A percentile compares a stretch with the other conserved stretches of the same genome.
These are phyloP conservation scores for Verticillium albo-atrum DNA, from an alignment of 2,329 filamentous ascomycete species.

Conservation along the genomic window DNA sequence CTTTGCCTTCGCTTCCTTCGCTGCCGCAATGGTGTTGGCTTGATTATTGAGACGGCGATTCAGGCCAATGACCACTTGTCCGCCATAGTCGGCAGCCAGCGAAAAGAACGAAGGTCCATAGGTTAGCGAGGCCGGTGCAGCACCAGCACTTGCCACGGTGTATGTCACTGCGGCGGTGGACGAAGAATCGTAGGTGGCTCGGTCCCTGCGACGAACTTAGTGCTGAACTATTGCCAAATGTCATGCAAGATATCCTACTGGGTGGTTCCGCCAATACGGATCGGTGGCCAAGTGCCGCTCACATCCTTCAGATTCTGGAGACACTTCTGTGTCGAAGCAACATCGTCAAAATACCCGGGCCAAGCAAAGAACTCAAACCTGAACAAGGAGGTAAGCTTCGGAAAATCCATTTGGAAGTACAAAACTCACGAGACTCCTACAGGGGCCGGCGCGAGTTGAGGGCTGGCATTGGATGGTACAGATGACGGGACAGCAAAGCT, in stretches of 20 bases:
- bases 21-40: conserved; percentile 48
- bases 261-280: conserved; percentile 55
- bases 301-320: conserved; percentile 45
- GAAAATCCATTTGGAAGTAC: too few relatives aligned
- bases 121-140: conserved; percentile 44
- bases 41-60: conserved; percentile 49
- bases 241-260: conserved; percentile 20
- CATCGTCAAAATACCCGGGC: conserved; percentile 49
- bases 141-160: conserved; percentile 37
- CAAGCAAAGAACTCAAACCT: conserved; percentile 54
- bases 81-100: conserved; percentile 40
- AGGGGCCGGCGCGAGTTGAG: conserved; percentile 15
- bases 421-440: background rate
- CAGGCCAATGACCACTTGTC: conserved; percentile 44
- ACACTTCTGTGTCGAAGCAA: conserved; percentile 45
- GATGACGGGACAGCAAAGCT: conserved; percentile 28
- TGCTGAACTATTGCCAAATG: background rate
- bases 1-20: conserved; percentile 17
- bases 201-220: conserved; percentile 26
- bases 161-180: conserved; percentile 44
- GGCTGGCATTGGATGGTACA: conserved; percentile 23
- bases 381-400: background rate
- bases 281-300: conserved; percentile 46
- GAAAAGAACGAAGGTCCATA: conserved; percentile 49
- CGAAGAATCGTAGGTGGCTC: conserved; percentile 44